Percentiles rank a stretch among this genome's conserved stretches.
Evolutionary conservation across 257 asterid genomes (phyloP).

Genomic region (Pogostemon cablin): DNA sequence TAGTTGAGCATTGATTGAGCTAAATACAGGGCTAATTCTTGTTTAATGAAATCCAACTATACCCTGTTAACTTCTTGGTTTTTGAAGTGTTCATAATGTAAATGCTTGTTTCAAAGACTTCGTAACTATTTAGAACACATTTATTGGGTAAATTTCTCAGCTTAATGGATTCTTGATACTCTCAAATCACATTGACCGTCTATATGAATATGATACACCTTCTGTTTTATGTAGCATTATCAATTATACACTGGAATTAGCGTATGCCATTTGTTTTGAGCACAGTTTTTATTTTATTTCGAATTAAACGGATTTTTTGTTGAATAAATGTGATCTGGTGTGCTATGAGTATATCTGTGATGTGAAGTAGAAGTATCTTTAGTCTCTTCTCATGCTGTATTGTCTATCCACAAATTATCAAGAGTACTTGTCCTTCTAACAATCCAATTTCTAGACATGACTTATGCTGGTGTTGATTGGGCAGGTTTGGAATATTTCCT

Average conservation of each 20-base stretch:
- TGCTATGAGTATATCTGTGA: not conserved
- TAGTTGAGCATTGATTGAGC: conserved; percentile 13
- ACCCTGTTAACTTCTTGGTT: no score
- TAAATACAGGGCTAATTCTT: not conserved
- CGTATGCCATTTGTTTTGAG: not conserved
- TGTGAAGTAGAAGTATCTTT: not conserved
- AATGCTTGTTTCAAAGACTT: no score
- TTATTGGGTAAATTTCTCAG: not conserved
- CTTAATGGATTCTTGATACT: conserved; percentile 1
- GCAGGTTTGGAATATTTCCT: conserved; percentile 96
- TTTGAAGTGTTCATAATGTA: no score
- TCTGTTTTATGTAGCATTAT: conserved; percentile 18
- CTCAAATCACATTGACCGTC: not conserved
- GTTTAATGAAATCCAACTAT: no score
- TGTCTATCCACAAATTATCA: not conserved
- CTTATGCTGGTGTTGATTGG: conserved; percentile 27
- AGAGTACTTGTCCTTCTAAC: not conserved
- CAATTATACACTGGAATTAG: not conserved
- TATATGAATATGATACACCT: conserved; percentile 7
- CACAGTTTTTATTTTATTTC: not conserved
- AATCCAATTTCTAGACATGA: not conserved
- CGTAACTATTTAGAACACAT: no score
- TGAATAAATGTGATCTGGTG: not conserved
- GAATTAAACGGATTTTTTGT: not conserved
- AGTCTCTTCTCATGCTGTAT: not conserved